A percentile compares a stretch with the other conserved stretches of the same genome.
Evolutionary conservation across 2,329 filamentous ascomycete genomes (phyloP).

Genomic region (Monosporascus sp.): DNA sequence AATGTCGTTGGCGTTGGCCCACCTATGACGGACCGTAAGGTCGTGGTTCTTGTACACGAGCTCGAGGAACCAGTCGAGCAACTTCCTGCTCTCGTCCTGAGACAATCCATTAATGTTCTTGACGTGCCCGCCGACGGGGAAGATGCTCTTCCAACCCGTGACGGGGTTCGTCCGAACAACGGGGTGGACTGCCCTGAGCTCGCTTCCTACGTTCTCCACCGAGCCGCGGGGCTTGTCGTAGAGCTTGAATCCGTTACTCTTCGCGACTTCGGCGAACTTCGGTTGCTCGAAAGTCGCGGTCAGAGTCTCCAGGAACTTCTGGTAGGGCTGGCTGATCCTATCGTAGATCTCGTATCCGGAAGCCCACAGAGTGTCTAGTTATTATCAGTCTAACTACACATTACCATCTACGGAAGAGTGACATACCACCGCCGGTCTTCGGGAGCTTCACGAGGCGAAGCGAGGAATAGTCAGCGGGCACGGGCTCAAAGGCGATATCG

Average conservation of each 20-base stretch:
- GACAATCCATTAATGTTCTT: conserved; percentile 50
- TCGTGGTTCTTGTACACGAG: conserved; percentile 52
- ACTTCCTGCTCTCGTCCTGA: conserved; percentile 45
- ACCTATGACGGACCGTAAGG: conserved; percentile 48
- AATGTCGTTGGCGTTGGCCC: conserved; percentile 44
- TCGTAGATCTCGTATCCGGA: conserved; percentile 50
- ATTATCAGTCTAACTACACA: neutral
- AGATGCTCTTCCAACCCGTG: conserved; percentile 52
- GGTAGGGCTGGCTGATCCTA: conserved; percentile 42
- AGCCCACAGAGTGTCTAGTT: conserved; percentile 34
- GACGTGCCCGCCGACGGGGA: conserved; percentile 23
- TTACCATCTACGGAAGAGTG: conserved; percentile 9
- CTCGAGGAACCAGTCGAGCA: conserved; percentile 44
- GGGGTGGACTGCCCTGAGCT: conserved; percentile 45
- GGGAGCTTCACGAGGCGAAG: conserved; percentile 45
- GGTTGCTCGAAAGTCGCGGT: conserved; percentile 44
- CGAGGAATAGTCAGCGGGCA: conserved; percentile 48
- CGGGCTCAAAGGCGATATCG: conserved; percentile 49
- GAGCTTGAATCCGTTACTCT: conserved; percentile 39
- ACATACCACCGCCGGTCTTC: conserved; percentile 33
- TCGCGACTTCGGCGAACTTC: conserved; percentile 46
- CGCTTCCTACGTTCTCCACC: conserved; percentile 50
- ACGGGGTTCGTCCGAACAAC: conserved; percentile 56
- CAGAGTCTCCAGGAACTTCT: conserved; percentile 40
- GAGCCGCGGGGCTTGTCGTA: conserved; percentile 42